Conservation (phyloP, 176 grass and related monocot species). For the Carex scoparia region DNA sequence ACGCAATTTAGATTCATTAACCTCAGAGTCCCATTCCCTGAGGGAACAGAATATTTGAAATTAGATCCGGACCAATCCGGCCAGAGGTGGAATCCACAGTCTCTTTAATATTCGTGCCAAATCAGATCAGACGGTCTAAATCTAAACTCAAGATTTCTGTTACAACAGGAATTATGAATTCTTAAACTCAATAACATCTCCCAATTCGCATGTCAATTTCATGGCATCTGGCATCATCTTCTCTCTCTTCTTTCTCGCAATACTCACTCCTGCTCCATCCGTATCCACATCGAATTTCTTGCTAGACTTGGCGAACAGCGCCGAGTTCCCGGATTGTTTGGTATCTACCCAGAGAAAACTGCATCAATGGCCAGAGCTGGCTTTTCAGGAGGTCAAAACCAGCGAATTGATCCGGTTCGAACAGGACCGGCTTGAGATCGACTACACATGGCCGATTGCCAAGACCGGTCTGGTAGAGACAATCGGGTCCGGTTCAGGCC, state of each 20-base stretch:
- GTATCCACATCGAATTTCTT: conserved; percentile 18
- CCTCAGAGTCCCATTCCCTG: too few species aligned
- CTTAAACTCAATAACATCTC: too few species aligned
- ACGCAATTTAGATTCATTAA: too few species aligned
- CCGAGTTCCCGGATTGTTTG: conserved; percentile 59
- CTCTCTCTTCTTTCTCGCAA: not conserved
- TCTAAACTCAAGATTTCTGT: too few species aligned
- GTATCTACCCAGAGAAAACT: conserved; percentile 34
- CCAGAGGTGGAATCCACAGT: too few species aligned
- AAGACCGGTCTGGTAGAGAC: conserved; percentile 54
- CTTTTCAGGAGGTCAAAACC: conserved; percentile 68
- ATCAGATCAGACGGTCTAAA: too few species aligned
- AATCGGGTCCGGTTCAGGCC: conserved; percentile 24
- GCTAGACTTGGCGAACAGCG: conserved; percentile 40
- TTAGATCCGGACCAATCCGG: too few species aligned
- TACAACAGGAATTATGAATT: too few species aligned
- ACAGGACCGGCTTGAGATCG: conserved; percentile 52
- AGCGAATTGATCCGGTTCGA: conserved; percentile 58
- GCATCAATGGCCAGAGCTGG: conserved; percentile 80
- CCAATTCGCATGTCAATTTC: too few species aligned
- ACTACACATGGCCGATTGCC: conserved; percentile 64
- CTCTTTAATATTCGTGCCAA: too few species aligned
- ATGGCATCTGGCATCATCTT: not conserved
- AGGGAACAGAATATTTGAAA: too few species aligned
- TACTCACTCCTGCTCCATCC: not conserved